phyloP scores from a whole-genome alignment of 768 basidiomycete genomes.

The Boletus pseudopeckii region DNA sequence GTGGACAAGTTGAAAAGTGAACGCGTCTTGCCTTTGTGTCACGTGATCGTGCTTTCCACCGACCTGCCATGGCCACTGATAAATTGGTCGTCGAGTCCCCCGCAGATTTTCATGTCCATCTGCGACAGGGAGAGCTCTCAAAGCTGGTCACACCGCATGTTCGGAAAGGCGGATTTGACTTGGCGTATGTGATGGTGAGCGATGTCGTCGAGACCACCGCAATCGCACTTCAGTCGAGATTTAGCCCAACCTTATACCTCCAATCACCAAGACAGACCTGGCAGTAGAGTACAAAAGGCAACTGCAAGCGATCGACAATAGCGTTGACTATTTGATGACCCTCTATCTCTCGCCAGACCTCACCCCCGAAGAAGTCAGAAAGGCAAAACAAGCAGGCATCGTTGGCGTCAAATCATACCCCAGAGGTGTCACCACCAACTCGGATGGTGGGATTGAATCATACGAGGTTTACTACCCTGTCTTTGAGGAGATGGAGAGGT shows the following conservation, averaged over 20 bases:
- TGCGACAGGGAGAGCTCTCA: constrained; percentile 82
- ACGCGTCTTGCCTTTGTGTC: constrained; percentile 22
- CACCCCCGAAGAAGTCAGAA: constrained; percentile 86
- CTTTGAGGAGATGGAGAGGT: constrained; percentile 91
- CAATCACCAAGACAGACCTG: constrained; percentile 76
- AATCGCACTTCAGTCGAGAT: constrained; percentile 10
- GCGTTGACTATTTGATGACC: constrained; percentile 90
- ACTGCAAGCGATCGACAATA: constrained; percentile 71
- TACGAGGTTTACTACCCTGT: constrained; percentile 92
- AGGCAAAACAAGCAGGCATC: constrained; percentile 82
- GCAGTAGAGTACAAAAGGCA: constrained; percentile 78
- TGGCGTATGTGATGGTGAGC: constrained; percentile 95
- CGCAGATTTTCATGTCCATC: constrained; percentile 95
- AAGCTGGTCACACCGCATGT: constrained; percentile 89
- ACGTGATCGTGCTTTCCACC: constrained; percentile 30
- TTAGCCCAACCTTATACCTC: constrained; percentile 91
- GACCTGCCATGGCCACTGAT: constrained; percentile 25
- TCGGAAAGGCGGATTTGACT: constrained; percentile 78
- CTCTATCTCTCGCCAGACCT: constrained; percentile 91
- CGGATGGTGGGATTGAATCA: constrained; percentile 92
- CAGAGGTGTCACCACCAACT: constrained; percentile 95
- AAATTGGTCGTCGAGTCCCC: constrained; percentile 44
- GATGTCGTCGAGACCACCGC: constrained; percentile 7
- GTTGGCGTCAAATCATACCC: constrained; percentile 95
- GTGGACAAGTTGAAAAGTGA: constrained; percentile 29